Evolutionary conservation across 2,329 filamentous ascomycete genomes (phyloP).

Genomic region (Neofusicoccum parvum): DNA sequence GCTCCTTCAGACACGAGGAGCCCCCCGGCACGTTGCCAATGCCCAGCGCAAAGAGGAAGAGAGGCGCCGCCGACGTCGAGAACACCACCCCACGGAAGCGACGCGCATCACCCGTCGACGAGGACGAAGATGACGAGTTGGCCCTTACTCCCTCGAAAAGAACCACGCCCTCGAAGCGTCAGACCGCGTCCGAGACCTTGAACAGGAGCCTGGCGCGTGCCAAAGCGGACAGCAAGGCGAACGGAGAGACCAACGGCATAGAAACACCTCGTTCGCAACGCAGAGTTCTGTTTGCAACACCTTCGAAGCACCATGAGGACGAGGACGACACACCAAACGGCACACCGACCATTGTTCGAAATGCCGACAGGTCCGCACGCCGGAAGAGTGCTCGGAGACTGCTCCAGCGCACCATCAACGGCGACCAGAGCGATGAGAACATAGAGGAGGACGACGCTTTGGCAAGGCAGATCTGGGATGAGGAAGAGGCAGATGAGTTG

Average conservation of each 20-base stretch:
- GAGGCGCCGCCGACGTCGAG: neutral
- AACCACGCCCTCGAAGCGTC: slow-evolving; percentile 1
- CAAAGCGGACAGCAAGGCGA: slow-evolving; percentile 32
- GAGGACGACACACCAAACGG: slow-evolving; percentile 58
- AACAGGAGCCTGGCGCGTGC: slow-evolving; percentile 1
- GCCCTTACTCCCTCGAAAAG: slow-evolving; percentile 12
- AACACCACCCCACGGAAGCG: slow-evolving; percentile 18
- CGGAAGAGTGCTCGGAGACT: slow-evolving; percentile 80
- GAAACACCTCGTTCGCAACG: slow-evolving; percentile 48
- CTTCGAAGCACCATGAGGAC: slow-evolving; percentile 39
- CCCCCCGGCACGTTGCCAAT: neutral
- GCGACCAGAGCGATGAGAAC: slow-evolving; percentile 69
- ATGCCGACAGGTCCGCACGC: slow-evolving; percentile 82
- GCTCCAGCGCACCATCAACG: slow-evolving; percentile 69
- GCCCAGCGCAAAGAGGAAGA: slow-evolving; percentile 20
- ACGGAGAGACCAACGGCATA: slow-evolving; percentile 25
- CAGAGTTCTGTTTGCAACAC: slow-evolving; percentile 51
- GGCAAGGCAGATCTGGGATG: slow-evolving; percentile 68
- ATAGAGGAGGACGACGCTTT: slow-evolving; percentile 68
- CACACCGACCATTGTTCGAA: slow-evolving; percentile 67
- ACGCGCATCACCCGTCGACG: neutral
- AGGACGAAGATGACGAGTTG: slow-evolving; percentile 15
- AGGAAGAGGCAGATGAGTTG: slow-evolving; percentile 51
- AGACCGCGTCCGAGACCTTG: slow-evolving; percentile 25
- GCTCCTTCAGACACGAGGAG: slow-evolving; percentile 7